These are phyloP conservation scores for Metrosideros polymorpha DNA, from an alignment of 441 rosid genomes.

Conservation along the genomic window DNA sequence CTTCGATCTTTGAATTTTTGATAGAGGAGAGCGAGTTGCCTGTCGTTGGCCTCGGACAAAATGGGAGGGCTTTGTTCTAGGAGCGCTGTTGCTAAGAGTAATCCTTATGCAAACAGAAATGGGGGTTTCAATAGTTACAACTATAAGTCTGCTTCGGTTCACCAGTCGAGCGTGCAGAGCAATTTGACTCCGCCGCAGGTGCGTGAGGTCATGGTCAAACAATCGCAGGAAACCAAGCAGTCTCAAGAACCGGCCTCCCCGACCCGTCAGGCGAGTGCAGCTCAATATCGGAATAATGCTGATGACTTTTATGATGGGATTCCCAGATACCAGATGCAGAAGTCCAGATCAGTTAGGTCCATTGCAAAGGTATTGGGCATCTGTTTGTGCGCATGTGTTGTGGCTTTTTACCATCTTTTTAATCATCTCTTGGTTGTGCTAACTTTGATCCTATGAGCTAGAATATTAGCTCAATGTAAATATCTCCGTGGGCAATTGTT, in stretches of 20 bases:
- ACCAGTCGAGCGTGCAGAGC: conserved; percentile 2
- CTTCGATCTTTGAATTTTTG: not conserved
- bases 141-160: conserved; percentile 1
- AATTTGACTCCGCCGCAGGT: conserved; percentile 17
- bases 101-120: conserved; percentile 23
- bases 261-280: conserved; percentile 5
- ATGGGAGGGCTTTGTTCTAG: conserved; percentile 55
- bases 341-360: conserved; percentile 38
- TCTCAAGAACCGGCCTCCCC: conserved; percentile 17
- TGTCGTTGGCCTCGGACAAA: not conserved
- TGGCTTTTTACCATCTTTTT: not conserved
- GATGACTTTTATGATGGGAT: conserved; percentile 52
- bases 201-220: conserved; percentile 26
- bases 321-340: conserved; percentile 35
- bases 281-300: not conserved
- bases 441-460: not conserved
- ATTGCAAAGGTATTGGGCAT: conserved; percentile 37
- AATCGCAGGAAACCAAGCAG: conserved; percentile 16
- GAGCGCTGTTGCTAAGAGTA: conserved; percentile 15
- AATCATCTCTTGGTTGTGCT: not conserved
- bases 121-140: conserved; percentile 19
- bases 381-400: not conserved
- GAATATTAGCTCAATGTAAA: not conserved
- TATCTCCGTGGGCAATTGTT: not conserved
- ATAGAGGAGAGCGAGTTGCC: not conserved